Base-by-base conservation (phyloP, 148 eudicot species). In the Dysphania ambrosioides region DNA sequence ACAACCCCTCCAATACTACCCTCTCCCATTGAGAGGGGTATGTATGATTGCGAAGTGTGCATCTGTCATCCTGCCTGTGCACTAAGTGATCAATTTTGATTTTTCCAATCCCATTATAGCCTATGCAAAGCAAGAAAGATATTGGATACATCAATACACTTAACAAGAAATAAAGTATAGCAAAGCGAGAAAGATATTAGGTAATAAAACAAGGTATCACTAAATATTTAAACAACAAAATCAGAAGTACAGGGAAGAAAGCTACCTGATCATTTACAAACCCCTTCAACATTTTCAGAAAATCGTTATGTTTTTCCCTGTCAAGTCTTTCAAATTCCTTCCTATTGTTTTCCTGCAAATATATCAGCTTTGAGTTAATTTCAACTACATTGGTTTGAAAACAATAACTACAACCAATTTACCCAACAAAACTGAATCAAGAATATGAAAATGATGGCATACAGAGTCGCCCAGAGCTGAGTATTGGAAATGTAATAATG, bases 191-290 rank as follows among this genome's bases (percentile, higher is more conserved):
- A n/a, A n/a, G n/a, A n/a, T n/a, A n/a, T n/a, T n/a, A n/a, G n/a
- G n/a, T n/a, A n/a, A n/a, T n/a, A n/a, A n/a, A n/a, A n/a, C n/a
- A n/a, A n/a, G n/a, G n/a, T n/a, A n/a, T n/a, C n/a, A n/a, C n/a
- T n/a, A n/a, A n/a, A n/a, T n/a, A n/a, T n/a, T n/a, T n/a, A n/a
- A n/a, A n/a, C n/a, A 69, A 38, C 35, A 66, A 23, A 32, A 56
- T 49, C 3, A 47, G 55, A 71, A 18, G 35, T 10, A 58, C 44
- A 68, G 57, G 27, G 29, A 63, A 72, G 62, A 66, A 76, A 13
- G 77, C 23, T 87, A 95, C 99, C 97, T 95, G 99, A 85, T 82
- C 87, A 74, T 64, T 81, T 51, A 95, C 99, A 80, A 92, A 95
- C 41, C 97, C 97, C 79, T 90, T 90, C 89, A 95, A 73, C 99